phyloP scores from a whole-genome alignment of 2,329 filamentous ascomycete genomes.

The Stemphylium vesicarium region DNA sequence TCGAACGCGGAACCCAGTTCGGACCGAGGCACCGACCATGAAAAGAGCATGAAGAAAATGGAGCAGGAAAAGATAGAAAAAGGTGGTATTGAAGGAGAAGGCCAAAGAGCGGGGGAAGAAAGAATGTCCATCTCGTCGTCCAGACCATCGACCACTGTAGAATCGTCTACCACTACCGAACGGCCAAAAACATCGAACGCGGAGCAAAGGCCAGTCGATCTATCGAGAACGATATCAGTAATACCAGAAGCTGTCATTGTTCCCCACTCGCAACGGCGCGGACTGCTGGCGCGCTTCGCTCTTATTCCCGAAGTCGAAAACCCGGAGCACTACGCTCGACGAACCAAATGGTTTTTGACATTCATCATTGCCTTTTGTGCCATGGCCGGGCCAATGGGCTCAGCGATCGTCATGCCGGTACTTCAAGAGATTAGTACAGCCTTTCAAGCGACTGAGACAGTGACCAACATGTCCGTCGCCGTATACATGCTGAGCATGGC shows the following conservation, averaged over 20 bases:
- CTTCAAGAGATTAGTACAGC: constrained; percentile 43
- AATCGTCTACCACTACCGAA: constrained; percentile 20
- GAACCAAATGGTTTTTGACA: constrained; percentile 86
- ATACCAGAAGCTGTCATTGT: constrained; percentile 55
- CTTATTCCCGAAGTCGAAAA: constrained; percentile 80
- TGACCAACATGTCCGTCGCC: constrained; percentile 50
- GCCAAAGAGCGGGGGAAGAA: constrained; percentile 18
- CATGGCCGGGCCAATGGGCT: constrained; percentile 81
- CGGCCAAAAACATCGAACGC: not conserved
- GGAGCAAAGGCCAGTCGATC: constrained; percentile 21
- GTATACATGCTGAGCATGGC: constrained; percentile 52
- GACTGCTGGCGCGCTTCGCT: constrained; percentile 73
- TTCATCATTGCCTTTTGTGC: constrained; percentile 77
- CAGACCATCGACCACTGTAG: constrained; percentile 28
- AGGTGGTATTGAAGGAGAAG: constrained; percentile 4
- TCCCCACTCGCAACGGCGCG: constrained; percentile 65
- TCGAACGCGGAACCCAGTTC: not conserved
- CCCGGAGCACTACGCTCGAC: constrained; percentile 73
- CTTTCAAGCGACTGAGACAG: constrained; percentile 39
- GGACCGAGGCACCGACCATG: constrained; percentile 1
- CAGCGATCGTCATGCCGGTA: constrained; percentile 75
- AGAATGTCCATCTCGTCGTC: constrained; percentile 32
- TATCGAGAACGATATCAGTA: constrained; percentile 41
- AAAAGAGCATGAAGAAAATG: not conserved
- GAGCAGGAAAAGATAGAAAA: constrained; percentile 6